Percentiles rank a stretch among this genome's conserved stretches.
These are phyloP conservation scores for Cladobotryum mycophilum DNA, from an alignment of 2,329 filamentous ascomycete species.

Conservation along the genomic window DNA sequence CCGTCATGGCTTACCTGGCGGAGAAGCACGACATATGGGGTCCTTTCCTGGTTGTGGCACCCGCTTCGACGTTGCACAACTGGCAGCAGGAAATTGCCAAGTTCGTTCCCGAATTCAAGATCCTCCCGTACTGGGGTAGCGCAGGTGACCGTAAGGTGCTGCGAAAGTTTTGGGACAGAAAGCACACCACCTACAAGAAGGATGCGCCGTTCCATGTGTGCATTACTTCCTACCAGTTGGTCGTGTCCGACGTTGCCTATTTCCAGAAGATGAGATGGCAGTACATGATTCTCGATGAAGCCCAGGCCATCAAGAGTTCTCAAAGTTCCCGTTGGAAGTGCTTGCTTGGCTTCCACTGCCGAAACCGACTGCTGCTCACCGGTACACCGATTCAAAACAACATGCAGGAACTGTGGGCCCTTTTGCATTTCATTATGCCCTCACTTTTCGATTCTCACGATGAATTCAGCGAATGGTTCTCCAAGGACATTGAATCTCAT, in stretches of 20 bases:
- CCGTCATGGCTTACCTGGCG: slow-evolving; percentile 96
- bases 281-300: slow-evolving; percentile 99
- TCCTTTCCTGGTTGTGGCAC: slow-evolving; percentile 92
- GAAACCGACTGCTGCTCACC: slow-evolving; percentile 86
- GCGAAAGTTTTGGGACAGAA: slow-evolving; percentile 98
- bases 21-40: slow-evolving; percentile 98
- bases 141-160: slow-evolving; percentile 91
- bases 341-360: slow-evolving; percentile 86
- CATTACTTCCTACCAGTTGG: slow-evolving; percentile 93
- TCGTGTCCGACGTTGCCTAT: slow-evolving; percentile 92
- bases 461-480: slow-evolving; percentile 91
- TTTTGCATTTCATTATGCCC: slow-evolving; percentile 99
- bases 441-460: slow-evolving; percentile 92
- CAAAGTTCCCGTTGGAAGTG: slow-evolving; percentile 96
- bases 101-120: slow-evolving; percentile 92
- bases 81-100: slow-evolving; percentile 98
- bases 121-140: slow-evolving; percentile 94
- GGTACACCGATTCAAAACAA: slow-evolving; percentile 99
- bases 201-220: slow-evolving; percentile 94
- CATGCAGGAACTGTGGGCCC: slow-evolving; percentile 98
- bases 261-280: slow-evolving; percentile 99
- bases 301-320: slow-evolving; percentile 97
- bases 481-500: slow-evolving; percentile 94
- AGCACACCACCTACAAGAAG: slow-evolving; percentile 90
- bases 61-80: slow-evolving; percentile 94